phyloP scores from a whole-genome alignment of 805 yeast species.

The Candida ponderosae region DNA sequence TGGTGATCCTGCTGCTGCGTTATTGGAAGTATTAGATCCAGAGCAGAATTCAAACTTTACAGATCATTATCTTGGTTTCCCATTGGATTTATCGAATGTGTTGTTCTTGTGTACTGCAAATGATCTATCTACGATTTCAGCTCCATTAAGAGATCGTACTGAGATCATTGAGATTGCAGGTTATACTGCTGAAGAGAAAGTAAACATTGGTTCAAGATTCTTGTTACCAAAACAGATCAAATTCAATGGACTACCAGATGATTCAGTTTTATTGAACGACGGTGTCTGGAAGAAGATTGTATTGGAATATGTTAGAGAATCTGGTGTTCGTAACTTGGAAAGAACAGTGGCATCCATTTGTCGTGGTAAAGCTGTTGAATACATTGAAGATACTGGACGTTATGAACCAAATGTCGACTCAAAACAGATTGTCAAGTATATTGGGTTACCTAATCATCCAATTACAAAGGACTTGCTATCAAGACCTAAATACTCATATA shows the following conservation, averaged over 20 bases:
- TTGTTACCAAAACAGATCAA: conserved; percentile 69
- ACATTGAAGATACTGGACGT: conserved; percentile 15
- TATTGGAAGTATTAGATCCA: conserved; percentile 83
- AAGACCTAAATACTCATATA: conserved; percentile 38
- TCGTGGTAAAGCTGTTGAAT: conserved; percentile 75
- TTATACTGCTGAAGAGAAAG: conserved; percentile 71
- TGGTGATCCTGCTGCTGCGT: conserved; percentile 89
- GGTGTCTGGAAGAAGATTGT: conserved; percentile 56
- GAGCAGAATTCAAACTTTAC: conserved; percentile 73
- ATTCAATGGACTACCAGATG: conserved; percentile 52
- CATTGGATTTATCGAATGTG: conserved; percentile 75
- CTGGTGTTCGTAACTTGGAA: conserved; percentile 81
- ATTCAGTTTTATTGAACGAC: conserved; percentile 38
- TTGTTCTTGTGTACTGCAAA: conserved; percentile 84
- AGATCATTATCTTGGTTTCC: conserved; percentile 83
- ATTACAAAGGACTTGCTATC: conserved; percentile 34
- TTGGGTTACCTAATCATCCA: conserved; percentile 56
- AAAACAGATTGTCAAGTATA: conserved; percentile 54
- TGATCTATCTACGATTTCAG: conserved; percentile 59
- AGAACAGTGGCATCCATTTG: conserved; percentile 69
- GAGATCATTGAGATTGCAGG: conserved; percentile 76
- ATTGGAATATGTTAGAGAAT: conserved; percentile 68
- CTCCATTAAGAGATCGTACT: conserved; percentile 77
- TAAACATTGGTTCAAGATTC: conserved; percentile 59
- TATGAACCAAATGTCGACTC: conserved; percentile 28